Evolutionary conservation across 2,329 filamentous ascomycete species (phyloP), one percentile per base, ranked within the genome.

Genomic region (Periglandula ipomoeae): DNA sequence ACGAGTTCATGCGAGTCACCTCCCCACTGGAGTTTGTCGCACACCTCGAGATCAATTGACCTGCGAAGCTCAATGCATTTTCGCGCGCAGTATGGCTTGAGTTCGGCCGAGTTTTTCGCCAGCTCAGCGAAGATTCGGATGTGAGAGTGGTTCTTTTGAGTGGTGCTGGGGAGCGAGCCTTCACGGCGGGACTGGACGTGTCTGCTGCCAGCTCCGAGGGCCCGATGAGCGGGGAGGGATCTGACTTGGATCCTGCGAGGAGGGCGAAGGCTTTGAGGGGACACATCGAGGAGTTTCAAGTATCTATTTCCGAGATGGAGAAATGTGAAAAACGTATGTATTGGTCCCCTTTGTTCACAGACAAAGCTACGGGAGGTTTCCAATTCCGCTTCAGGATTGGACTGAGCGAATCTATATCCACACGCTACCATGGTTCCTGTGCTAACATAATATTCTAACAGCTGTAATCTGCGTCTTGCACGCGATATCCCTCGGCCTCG

Each of bases 1-100:
- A 79, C 68, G 71, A 83, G 56, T 74, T 86, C 72, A 89, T 89
- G 76, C 80, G 82, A 55, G 74, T 94, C 57, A 81, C 78, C n/a
- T 82, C 81, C 38, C 87, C 89, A 0, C 61, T 70, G 34, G 76
- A 84, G 60, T 82, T 82, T 70, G 84, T 96, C 44, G 87, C 84
- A n/a, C 88, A 95, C 64, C 85, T 97, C 51, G 85, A 96, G 69
- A 95, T 95, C 69, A 90, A 94, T 71, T 80, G 90, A 1, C 81
- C 90, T 1, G 68, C 80, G 56, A 95, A 95, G 71, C 72, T 96
- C 65, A 97, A 97, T 66, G 82, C 90, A 55, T 96, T 95, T 66
- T 77, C 81, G 56, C 82, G 88, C 64, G 71, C 79, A 47, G 91
- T 96, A 82, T 96, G 90, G 89, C 71, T 84, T 47, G 89, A 95